phyloP scores from a whole-genome alignment of 768 basidiomycete species.

The Russula abietina region DNA sequence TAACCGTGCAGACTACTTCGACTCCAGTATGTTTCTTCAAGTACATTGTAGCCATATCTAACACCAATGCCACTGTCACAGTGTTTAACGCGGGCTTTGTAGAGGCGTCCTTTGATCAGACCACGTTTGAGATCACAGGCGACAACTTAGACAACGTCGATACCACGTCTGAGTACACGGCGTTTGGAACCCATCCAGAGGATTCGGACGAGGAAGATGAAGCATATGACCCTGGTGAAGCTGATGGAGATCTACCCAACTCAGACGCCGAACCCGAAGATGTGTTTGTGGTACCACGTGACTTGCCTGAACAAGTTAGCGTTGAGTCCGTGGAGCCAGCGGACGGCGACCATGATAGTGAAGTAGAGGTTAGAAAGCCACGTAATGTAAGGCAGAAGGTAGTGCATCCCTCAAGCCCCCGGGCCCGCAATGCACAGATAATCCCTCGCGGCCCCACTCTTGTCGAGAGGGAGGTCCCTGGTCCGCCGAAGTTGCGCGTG shows the following conservation, averaged over 20 bases:
- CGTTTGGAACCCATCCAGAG: constrained; percentile 34
- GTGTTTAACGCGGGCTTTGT: constrained; percentile 73
- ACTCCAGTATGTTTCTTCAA: constrained; percentile 41
- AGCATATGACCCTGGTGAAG: constrained; percentile 29
- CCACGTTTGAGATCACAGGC: constrained; percentile 28
- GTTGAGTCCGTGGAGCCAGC: neutral
- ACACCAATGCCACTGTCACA: constrained; percentile 28
- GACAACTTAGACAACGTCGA: constrained; percentile 27
- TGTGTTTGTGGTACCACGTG: constrained; percentile 7
- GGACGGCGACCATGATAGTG: neutral
- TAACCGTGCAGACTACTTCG: constrained; percentile 70
- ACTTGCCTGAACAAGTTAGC: neutral
- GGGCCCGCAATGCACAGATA: constrained; percentile 26
- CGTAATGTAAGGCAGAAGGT: constrained; percentile 34
- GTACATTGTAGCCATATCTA: neutral
- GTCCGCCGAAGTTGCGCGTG: constrained; percentile 49
- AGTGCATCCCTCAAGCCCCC: constrained; percentile 39
- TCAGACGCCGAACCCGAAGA: constrained; percentile 16
- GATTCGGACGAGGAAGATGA: constrained; percentile 52
- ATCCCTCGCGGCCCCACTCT: neutral
- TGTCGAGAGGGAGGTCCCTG: neutral
- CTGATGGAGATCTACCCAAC: constrained; percentile 19
- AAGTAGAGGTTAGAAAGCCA: constrained; percentile 13
- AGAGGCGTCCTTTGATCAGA: constrained; percentile 41
- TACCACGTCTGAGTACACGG: constrained; percentile 46